A percentile compares a stretch with the other conserved stretches of the same genome.
These are phyloP conservation scores for Tetradesmus obliquus DNA, from an alignment of 139 green algal species.

Conservation along the genomic window DNA sequence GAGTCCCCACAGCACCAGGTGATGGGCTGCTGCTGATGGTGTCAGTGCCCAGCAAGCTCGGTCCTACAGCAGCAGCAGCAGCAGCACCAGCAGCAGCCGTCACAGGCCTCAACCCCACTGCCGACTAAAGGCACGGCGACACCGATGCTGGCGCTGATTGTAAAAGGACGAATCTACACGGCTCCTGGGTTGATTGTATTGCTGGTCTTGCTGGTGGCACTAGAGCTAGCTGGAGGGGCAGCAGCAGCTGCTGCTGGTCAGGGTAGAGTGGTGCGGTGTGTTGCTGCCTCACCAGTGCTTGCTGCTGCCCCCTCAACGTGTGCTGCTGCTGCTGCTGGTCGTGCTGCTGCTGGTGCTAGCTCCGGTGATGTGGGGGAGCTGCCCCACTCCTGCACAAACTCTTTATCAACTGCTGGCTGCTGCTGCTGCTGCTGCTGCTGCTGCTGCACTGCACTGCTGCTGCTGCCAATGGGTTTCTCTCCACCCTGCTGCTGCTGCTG, in stretches of 20 bases:
- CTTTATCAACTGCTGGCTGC: background rate
- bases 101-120: background rate
- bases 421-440: conserved; percentile 1
- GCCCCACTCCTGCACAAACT: background rate
- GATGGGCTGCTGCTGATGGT: background rate
- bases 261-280: too few relatives aligned
- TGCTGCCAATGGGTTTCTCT: too few relatives aligned
- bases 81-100: background rate
- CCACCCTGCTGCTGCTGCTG: background rate
- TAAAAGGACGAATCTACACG: too few relatives aligned
- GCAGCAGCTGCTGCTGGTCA: background rate
- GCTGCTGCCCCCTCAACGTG: background rate
- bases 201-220: background rate
- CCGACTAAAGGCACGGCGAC: too few relatives aligned
- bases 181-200: background rate
- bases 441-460: background rate
- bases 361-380: background rate
- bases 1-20: background rate
- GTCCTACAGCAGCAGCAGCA: background rate
- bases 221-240: background rate
- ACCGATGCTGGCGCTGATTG: too few relatives aligned
- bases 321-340: background rate
- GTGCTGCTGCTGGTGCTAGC: background rate
- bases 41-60: background rate
- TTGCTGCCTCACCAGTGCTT: background rate